Conservation (phyloP, 208 protist genomes). For the Strigomonas culicis region DNA sequence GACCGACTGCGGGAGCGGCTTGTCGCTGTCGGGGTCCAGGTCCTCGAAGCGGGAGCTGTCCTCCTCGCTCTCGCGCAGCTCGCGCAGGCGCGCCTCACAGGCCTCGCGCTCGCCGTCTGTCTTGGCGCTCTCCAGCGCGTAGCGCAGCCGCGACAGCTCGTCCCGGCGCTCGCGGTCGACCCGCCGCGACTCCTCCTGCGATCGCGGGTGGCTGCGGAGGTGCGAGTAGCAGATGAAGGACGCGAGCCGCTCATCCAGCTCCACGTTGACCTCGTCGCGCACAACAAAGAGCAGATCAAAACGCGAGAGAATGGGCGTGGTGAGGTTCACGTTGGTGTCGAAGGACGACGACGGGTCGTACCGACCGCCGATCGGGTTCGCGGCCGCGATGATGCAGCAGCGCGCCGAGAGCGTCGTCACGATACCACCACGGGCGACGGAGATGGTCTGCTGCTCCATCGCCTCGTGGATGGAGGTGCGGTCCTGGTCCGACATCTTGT, state of each 20-base stretch:
- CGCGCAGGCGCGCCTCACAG: slow-evolving; percentile 48
- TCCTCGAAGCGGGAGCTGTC: slow-evolving; percentile 55
- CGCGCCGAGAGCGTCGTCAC: slow-evolving; percentile 98
- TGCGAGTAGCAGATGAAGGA: slow-evolving; percentile 97
- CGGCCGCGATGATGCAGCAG: slow-evolving; percentile 98
- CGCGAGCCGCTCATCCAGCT: slow-evolving; percentile 93
- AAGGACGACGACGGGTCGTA: slow-evolving; percentile 97
- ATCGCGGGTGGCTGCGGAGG: slow-evolving; percentile 84
- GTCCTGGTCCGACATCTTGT: slow-evolving; percentile 99
- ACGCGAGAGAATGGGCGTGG: slow-evolving; percentile 99
- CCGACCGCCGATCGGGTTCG: slow-evolving; percentile 97
- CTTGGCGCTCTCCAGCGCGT: slow-evolving; percentile 58
- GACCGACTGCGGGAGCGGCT: slow-evolving; percentile 92
- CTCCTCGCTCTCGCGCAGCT: slow-evolving; percentile 36
- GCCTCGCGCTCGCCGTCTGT: slow-evolving; percentile 60
- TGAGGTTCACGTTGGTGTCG: slow-evolving; percentile 97
- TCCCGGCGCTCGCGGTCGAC: slow-evolving; percentile 51
- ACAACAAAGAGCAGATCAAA: slow-evolving; percentile 96
- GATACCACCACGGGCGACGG: slow-evolving; percentile 99
- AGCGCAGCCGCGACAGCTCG: slow-evolving; percentile 54
- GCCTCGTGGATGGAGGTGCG: slow-evolving; percentile 99
- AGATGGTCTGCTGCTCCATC: slow-evolving; percentile 99
- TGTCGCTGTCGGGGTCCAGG: slow-evolving; percentile 78
- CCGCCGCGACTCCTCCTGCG: slow-evolving; percentile 56
- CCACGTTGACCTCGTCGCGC: slow-evolving; percentile 95